phyloP scores from a whole-genome alignment of 2,329 filamentous ascomycete species.

The Aspergillus cejpii region DNA sequence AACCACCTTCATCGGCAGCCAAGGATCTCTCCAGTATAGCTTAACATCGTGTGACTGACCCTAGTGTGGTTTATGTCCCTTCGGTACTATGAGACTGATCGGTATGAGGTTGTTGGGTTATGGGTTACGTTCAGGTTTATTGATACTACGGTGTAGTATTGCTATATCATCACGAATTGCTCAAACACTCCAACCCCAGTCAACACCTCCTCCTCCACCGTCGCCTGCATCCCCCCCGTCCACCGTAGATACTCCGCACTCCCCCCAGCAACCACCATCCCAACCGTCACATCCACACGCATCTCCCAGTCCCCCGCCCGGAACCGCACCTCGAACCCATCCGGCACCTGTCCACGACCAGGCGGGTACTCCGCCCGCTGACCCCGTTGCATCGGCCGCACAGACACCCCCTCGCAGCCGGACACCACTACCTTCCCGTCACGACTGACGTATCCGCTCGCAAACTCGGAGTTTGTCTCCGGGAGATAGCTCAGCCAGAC shows the following conservation, averaged over 20 bases:
- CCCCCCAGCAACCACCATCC: slow-evolving; percentile 10
- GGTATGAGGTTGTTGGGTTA: no score
- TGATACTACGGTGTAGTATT: no score
- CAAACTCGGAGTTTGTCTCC: slow-evolving; percentile 22
- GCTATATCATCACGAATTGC: slow-evolving; percentile 14
- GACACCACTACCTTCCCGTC: slow-evolving; percentile 24
- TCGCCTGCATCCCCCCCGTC: slow-evolving; percentile 16
- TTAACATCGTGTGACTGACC: no score
- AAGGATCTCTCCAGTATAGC: no score
- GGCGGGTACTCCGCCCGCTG: neutral
- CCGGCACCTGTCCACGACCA: slow-evolving; percentile 12
- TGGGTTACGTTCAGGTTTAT: no score
- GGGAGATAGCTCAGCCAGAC: slow-evolving; percentile 41
- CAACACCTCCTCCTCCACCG: slow-evolving; percentile 2
- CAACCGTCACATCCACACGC: slow-evolving; percentile 11
- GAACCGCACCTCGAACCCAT: slow-evolving; percentile 3
- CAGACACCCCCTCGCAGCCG: slow-evolving; percentile 17
- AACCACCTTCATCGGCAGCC: no score
- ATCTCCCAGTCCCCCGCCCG: slow-evolving; percentile 6
- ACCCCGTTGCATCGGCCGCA: slow-evolving; percentile 12
- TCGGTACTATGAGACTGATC: no score
- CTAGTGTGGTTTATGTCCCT: no score
- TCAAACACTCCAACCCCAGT: slow-evolving; percentile 23
- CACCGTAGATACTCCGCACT: slow-evolving; percentile 19
- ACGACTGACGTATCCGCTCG: slow-evolving; percentile 28